Conservation (phyloP, 108 stramenopile species). For the Cylindrotheca fusiformis region DNA sequence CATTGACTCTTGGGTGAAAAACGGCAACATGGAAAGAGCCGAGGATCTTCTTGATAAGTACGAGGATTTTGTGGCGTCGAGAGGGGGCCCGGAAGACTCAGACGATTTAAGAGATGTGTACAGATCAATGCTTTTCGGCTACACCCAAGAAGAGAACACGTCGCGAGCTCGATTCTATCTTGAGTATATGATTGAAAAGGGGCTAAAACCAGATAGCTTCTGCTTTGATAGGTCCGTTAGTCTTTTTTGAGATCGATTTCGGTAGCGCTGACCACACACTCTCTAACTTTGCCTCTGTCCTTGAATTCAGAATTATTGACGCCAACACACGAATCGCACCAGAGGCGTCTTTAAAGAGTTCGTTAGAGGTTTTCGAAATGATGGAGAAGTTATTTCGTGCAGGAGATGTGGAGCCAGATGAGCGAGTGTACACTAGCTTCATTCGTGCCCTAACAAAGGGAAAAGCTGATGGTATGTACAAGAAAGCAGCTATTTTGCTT, state of each 20-base stretch:
- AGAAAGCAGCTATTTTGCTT: slow-evolving; percentile 44
- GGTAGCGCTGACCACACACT: no score
- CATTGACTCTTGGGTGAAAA: slow-evolving; percentile 54
- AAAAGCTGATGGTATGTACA: slow-evolving; percentile 39
- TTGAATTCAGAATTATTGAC: slow-evolving; percentile 29
- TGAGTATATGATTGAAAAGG: slow-evolving; percentile 34
- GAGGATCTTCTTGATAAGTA: slow-evolving; percentile 33
- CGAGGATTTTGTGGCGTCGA: slow-evolving; percentile 24
- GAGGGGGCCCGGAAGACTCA: slow-evolving; percentile 8
- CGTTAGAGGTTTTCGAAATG: slow-evolving; percentile 45
- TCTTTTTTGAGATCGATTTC: no score
- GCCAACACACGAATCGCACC: slow-evolving; percentile 23
- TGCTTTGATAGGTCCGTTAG: slow-evolving; percentile 22
- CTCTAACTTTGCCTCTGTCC: neutral
- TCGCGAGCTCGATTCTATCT: slow-evolving; percentile 29
- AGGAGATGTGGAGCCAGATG: slow-evolving; percentile 50
- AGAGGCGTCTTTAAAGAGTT: slow-evolving; percentile 24
- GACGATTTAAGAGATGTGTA: slow-evolving; percentile 38
- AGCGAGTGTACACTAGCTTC: slow-evolving; percentile 59
- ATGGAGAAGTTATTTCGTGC: slow-evolving; percentile 46
- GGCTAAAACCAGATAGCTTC: slow-evolving; percentile 26
- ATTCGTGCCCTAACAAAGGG: slow-evolving; percentile 66
- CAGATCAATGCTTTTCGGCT: slow-evolving; percentile 32
- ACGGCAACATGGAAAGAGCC: slow-evolving; percentile 27
- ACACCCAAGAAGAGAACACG: slow-evolving; percentile 18